Base-by-base conservation (phyloP, 2,329 filamentous ascomycete species). In the Colletotrichum simmondsii region DNA sequence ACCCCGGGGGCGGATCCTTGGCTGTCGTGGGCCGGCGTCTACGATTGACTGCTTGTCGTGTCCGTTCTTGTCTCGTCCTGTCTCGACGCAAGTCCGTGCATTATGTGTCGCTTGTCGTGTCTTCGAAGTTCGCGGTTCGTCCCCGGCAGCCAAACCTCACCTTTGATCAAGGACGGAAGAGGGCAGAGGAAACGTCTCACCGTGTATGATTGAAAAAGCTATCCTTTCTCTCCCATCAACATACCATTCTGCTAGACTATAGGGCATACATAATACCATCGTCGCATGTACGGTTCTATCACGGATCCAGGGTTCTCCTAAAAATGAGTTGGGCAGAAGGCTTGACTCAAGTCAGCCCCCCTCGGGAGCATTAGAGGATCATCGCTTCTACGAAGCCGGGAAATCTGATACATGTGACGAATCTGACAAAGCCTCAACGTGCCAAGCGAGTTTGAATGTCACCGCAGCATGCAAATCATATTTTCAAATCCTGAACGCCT, bases 331-430 rank as follows among this genome's bases (percentile, higher is more conserved):
- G 46, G 14, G 24, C 46, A 42, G 26, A 52, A 28, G 22, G 30
- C 35, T 16, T 59, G 42, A 54, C 49, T 58, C 37, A 24, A 58
- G 24, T 30, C 26, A 22, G 4, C 7, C 42, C 42, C 42, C 42
- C 14, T 42, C 53, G 19, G 11, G 16, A 12, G 63, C 35, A 35
- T 56, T 14, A 42, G 26, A 26, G 35, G 14, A 71, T 30, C 65
- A 54, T 67, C 49, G 53, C 56, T 42, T 52, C 14, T 8, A 8
- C 63, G 28, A 22, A 54, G 35, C 37, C 37, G 28, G 14, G 14
- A 68, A 30, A 11, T 16, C 19, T 63, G 37, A 57, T 35, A 53
- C 46, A 52, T 62, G 57, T 63, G 49, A 63, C 69, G 53, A 68
- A 62, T 42, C 37, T 19, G 37, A 42, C 16, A 42, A 42, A 42